These are phyloP conservation scores for Volvox carteri DNA, from an alignment of 163 green algal species.

Conservation along the genomic window DNA sequence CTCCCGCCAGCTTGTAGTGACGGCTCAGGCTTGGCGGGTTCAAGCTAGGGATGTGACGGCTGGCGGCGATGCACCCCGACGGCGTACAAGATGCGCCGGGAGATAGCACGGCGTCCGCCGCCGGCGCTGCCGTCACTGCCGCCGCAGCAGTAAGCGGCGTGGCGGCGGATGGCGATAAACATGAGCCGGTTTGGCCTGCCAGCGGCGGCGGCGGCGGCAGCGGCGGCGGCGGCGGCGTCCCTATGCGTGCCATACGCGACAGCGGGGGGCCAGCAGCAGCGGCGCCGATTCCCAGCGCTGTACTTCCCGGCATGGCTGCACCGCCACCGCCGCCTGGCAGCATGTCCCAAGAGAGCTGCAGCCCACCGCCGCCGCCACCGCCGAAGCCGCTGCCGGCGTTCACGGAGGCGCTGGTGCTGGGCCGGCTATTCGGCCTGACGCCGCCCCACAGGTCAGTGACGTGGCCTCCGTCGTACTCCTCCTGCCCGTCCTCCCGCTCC, in stretches of 20 bases:
- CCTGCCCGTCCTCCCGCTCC: background rate
- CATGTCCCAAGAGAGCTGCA: background rate
- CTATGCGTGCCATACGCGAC: no score
- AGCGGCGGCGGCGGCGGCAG: no score
- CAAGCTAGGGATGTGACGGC: background rate
- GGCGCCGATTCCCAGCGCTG: background rate
- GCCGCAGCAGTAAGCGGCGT: background rate
- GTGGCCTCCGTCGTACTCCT: background rate
- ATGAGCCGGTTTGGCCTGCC: no score
- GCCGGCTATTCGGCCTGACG: background rate
- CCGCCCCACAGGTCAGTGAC: background rate
- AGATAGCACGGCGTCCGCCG: background rate
- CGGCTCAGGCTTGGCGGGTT: slow-evolving; percentile 17
- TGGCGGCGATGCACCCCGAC: background rate
- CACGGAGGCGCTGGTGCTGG: background rate
- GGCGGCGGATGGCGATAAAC: no score
- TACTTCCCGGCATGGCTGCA: background rate
- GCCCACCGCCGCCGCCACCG: background rate
- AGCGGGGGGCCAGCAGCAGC: background rate
- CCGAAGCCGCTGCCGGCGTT: background rate
- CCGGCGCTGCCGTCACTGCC: background rate
- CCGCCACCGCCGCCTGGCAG: background rate
- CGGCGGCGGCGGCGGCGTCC: no score
- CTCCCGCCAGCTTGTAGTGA: slow-evolving; percentile 35
- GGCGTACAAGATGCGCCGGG: background rate